Conservation (phyloP, 2,329 filamentous ascomycete genomes). For the Alternaria burnsii region DNA sequence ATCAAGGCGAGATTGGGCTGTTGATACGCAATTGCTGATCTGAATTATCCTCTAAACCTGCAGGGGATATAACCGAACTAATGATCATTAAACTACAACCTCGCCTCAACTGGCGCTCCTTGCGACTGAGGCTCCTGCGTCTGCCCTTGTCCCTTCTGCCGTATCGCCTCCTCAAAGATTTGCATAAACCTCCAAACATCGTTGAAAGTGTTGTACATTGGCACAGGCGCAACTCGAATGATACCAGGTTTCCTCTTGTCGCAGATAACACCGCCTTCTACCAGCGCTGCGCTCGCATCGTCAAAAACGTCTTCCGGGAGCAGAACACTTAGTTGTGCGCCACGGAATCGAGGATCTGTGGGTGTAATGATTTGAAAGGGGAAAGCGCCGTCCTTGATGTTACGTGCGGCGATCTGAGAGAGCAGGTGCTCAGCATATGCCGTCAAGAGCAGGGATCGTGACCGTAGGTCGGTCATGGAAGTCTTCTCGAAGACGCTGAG, state of each 20-base stretch:
- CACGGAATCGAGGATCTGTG: constrained; percentile 69
- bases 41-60: neutral
- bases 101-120: constrained; percentile 16
- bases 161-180: constrained; percentile 59
- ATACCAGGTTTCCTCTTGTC: constrained; percentile 88
- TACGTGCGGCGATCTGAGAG: constrained; percentile 29
- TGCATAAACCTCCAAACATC: constrained; percentile 65
- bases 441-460: constrained; percentile 77
- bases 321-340: constrained; percentile 81
- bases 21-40: neutral
- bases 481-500: constrained; percentile 78
- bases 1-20: too few relatives aligned
- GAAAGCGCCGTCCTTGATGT: constrained; percentile 27
- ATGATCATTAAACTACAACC: constrained; percentile 8
- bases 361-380: constrained; percentile 71
- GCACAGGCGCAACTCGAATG: constrained; percentile 82
- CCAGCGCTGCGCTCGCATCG: constrained; percentile 68
- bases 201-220: constrained; percentile 81
- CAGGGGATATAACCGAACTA: too few relatives aligned
- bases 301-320: constrained; percentile 75
- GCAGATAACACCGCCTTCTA: constrained; percentile 74
- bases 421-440: constrained; percentile 63
- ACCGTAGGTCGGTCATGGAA: constrained; percentile 70
- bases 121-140: constrained; percentile 9
- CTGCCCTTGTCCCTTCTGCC: constrained; percentile 18